Base-by-base conservation (phyloP, 768 basidiomycete species). In the Leccinum rimulosum region DNA sequence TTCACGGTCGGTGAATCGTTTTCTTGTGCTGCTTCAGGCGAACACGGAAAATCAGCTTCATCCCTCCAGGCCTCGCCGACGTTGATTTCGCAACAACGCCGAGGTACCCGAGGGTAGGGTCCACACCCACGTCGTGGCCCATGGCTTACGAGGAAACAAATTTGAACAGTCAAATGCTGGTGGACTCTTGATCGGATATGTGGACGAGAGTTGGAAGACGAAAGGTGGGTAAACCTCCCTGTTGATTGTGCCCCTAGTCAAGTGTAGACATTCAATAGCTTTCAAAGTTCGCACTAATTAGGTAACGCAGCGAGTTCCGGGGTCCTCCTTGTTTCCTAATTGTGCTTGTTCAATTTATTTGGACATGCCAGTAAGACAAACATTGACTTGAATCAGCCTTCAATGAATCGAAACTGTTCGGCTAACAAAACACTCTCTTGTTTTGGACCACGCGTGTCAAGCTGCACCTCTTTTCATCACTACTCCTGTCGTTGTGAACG, bases 31-130 rank as follows among this genome's bases (percentile, higher is more conserved):
- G 57, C 57, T 3, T 48, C 27, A 17, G 61, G 36, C 17, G 35
- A 75, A 75, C 0, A 62, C 50, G 1, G 61, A 36, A 52, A 76
- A 67, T 74, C 73, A 77, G 12, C 60, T 54, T 36, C 4, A 10
- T n/a, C n/a, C 31, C 59, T 63, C 2, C 71, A 72, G n/a, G 67
- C 50, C 28, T 58, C 48, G 14, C 60, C 59, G 25, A 66, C 66
- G 55, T 66, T 66, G 38, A 72, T 51, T 38, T 68, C 62, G 14
- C 58, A 12, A 66, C 63, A 19, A 25, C 25, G 25, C 66, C 66
- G 38, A 74, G 64, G 48, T 57, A 55, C 22, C 70, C 55, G 48
- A 76, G 68, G 1, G 70, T 73, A 1, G 73, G 72, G 35, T 36
- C 35, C 12, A 75, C 30, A 31, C 28, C 28, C 66, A 22, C 38